Base-by-base conservation (phyloP, 805 yeast genomes). In the Yarrowia yakushimensis region DNA sequence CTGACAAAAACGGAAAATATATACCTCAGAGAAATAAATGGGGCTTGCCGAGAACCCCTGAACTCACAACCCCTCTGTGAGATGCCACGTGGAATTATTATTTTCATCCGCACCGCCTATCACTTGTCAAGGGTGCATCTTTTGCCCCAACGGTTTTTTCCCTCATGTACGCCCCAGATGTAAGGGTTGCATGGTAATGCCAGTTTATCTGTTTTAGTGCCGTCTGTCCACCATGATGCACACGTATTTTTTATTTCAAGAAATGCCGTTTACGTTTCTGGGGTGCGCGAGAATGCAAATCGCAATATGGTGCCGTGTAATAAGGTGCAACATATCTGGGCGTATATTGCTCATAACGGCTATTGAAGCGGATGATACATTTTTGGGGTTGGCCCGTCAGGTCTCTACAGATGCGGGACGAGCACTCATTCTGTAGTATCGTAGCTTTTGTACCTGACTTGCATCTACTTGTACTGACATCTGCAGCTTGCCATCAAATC, bases 161-260 rank as follows among this genome's bases (percentile, higher is more conserved):
- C n/a, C 36, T 1, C 6, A 23, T 45, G 28, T 45, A 45, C 52
- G 52, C 52, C 52, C 11, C 15, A 45, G 52, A 45, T 36, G 52
- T 45, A 45, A 45, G 52, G 52, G 52, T 30, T 45, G 52, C 52
- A 45, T 45, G 36, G 25, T 9, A 27, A 28, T 45, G 52, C 22
- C 50, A 13, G 25, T 45, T 25, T 4, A 28, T 30, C 36, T 45
- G 27, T 20, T 17, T 15, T 22, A 28, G 25, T 13, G 52, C 45
- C 45, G 45, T 22, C 11, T 39, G 34, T 4, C 34, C 34, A 31
- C 37, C 13, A 1, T 13, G 17, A 36, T 36, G 41, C 41, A 13
- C 6, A 23, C 10, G 23, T 23, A 39, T 22, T 18, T 39, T 39
- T 22, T 8, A 25, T 17, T 20, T 25, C 25, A 27, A n/a, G 18